Evolutionary conservation across 768 basidiomycete species (phyloP).

Genomic region (Paxillus ammoniavirescens): DNA sequence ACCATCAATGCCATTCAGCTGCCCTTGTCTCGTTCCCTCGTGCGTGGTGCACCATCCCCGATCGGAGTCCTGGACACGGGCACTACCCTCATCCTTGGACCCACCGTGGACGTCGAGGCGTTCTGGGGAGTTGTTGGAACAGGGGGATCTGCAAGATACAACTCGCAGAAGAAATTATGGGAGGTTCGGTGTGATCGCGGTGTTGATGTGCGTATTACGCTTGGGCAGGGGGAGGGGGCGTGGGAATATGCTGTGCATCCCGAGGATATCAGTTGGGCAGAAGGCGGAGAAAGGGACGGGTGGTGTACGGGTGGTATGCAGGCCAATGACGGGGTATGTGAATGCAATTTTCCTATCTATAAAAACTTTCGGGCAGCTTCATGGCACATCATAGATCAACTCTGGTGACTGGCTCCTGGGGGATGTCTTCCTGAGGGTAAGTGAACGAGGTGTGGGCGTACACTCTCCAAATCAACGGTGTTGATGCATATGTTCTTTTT

Average conservation of each 20-base stretch:
- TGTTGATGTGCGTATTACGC: slow-evolving; percentile 43
- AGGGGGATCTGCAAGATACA: slow-evolving; percentile 37
- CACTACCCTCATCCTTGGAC: slow-evolving; percentile 56
- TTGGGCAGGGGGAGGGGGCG: slow-evolving; percentile 36
- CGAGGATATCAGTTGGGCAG: slow-evolving; percentile 50
- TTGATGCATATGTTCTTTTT: slow-evolving; percentile 9
- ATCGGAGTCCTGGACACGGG: slow-evolving; percentile 67
- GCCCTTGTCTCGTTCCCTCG: slow-evolving; percentile 43
- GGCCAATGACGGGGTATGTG: slow-evolving; percentile 46
- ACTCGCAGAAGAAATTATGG: slow-evolving; percentile 40
- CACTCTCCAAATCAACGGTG: neutral
- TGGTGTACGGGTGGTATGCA: slow-evolving; percentile 63
- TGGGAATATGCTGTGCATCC: slow-evolving; percentile 48
- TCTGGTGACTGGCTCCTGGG: slow-evolving; percentile 63
- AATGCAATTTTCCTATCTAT: neutral
- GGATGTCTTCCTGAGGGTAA: slow-evolving; percentile 54
- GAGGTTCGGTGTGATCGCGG: slow-evolving; percentile 49
- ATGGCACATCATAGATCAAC: slow-evolving; percentile 35
- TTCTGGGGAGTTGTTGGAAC: slow-evolving; percentile 50
- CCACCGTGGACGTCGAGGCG: slow-evolving; percentile 47
- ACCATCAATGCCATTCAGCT: slow-evolving; percentile 44
- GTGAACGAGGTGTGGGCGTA: slow-evolving; percentile 10
- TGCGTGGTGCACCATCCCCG: slow-evolving; percentile 38
- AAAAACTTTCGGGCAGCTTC: neutral
- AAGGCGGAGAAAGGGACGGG: slow-evolving; percentile 35